Evolutionary conservation across 2,329 filamentous ascomycete species (phyloP).

Genomic region (Tolypocladium amazonense): DNA sequence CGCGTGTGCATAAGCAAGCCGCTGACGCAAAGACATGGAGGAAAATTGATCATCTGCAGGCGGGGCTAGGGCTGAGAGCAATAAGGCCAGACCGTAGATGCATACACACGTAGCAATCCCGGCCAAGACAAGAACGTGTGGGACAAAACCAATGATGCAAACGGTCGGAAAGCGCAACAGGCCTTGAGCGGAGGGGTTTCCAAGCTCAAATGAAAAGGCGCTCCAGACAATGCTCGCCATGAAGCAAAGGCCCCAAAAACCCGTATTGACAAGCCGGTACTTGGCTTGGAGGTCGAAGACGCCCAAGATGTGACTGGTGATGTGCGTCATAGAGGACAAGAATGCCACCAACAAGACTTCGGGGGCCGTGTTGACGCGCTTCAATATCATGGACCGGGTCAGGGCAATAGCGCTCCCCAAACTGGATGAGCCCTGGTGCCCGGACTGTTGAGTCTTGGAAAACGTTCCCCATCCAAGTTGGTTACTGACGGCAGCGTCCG

Average conservation of each 20-base stretch:
- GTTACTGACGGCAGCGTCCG: slow-evolving; percentile 75
- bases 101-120: slow-evolving; percentile 66
- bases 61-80: slow-evolving; percentile 51
- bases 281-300: slow-evolving; percentile 69
- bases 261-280: slow-evolving; percentile 77
- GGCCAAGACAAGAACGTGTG: slow-evolving; percentile 74
- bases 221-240: slow-evolving; percentile 80
- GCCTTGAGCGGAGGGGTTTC: slow-evolving; percentile 50
- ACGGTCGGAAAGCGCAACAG: slow-evolving; percentile 85
- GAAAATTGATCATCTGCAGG: slow-evolving; percentile 16
- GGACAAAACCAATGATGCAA: slow-evolving; percentile 89
- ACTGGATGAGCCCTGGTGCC: slow-evolving; percentile 13
- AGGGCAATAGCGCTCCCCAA: slow-evolving; percentile 31
- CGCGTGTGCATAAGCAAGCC: slow-evolving; percentile 61
- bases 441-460: slow-evolving; percentile 31
- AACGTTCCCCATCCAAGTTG: slow-evolving; percentile 65
- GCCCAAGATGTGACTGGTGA: slow-evolving; percentile 74
- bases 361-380: slow-evolving; percentile 75
- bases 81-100: slow-evolving; percentile 70
- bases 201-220: slow-evolving; percentile 49
- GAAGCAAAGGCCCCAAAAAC: slow-evolving; percentile 82
- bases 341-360: slow-evolving; percentile 81
- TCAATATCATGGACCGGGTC: slow-evolving; percentile 58
- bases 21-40: slow-evolving; percentile 38
- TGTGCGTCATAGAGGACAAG: slow-evolving; percentile 80